Conservation (phyloP, 129 eudicot species). For the Rutidosis leptorrhynchoides region DNA sequence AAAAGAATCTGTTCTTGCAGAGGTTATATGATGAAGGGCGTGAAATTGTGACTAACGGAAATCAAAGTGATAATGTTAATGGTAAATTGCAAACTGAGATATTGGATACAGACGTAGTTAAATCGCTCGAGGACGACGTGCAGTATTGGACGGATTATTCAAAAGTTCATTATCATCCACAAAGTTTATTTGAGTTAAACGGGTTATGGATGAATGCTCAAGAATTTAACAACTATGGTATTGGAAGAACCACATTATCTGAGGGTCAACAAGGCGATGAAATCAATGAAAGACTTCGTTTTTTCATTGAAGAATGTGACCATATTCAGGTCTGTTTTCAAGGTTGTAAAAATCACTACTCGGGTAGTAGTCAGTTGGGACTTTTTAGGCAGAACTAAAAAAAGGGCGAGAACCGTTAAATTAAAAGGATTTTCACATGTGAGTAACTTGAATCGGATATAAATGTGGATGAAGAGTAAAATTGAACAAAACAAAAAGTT, state of each 20-base stretch:
- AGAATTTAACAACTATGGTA: constrained; percentile 64
- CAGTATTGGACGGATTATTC: constrained; percentile 90
- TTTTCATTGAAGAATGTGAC: constrained; percentile 87
- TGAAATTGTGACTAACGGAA: constrained; percentile 16
- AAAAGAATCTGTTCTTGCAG: constrained; percentile 78
- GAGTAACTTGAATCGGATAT: no score
- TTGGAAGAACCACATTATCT: constrained; percentile 67
- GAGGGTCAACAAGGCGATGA: constrained; percentile 72
- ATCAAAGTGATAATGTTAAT: constrained; percentile 25
- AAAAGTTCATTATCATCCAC: constrained; percentile 94
- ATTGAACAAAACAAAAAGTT: no score
- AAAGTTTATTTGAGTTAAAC: constrained; percentile 73
- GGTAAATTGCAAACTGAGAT: constrained; percentile 39
- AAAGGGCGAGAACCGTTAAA: no score
- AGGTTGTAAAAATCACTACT: no score
- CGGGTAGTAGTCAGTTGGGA: no score
- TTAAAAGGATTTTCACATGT: no score
- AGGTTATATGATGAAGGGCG: constrained; percentile 67
- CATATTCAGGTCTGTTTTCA: constrained; percentile 80
- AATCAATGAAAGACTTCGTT: constrained; percentile 76
- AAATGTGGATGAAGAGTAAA: no score
- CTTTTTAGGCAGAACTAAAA: no score
- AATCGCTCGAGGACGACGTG: constrained; percentile 67
- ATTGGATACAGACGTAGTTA: constrained; percentile 63
- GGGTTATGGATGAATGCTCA: constrained; percentile 62